These are phyloP conservation scores for Phoenix roebelenii DNA, from an alignment of 176 grass and related monocot species.

Conservation along the genomic window DNA sequence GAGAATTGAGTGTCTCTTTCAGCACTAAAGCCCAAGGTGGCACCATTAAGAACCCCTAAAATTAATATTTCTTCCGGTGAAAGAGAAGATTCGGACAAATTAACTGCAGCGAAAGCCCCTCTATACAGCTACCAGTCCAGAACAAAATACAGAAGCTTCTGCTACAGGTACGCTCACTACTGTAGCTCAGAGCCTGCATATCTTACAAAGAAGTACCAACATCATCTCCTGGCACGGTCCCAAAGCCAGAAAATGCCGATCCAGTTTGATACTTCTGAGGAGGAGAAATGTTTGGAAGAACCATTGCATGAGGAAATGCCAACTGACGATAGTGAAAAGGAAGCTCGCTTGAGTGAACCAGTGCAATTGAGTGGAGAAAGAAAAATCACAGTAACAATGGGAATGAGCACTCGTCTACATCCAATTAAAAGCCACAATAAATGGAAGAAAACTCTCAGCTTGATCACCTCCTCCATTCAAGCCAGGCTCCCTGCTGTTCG, in stretches of 20 bases:
- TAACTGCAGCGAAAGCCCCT: conserved; percentile 17
- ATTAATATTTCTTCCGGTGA: conserved; percentile 28
- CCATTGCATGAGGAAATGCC: conserved; percentile 30
- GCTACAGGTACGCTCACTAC: conserved; percentile 30
- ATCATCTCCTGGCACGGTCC: conserved; percentile 64
- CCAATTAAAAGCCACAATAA: conserved; percentile 36
- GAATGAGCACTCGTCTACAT: conserved; percentile 28
- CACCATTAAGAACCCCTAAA: conserved; percentile 19
- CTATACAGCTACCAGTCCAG: conserved; percentile 14
- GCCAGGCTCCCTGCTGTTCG: conserved; percentile 54
- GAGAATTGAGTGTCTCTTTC: conserved; percentile 14
- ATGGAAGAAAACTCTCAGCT: conserved; percentile 89
- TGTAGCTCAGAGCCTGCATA: conserved; percentile 52
- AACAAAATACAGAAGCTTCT: conserved; percentile 20
- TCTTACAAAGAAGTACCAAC: conserved; percentile 97
- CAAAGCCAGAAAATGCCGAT: conserved; percentile 45
- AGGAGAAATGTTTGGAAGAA: conserved; percentile 41
- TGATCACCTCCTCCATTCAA: conserved; percentile 79
- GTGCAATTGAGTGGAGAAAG: conserved; percentile 18
- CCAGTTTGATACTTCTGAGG: conserved; percentile 26
- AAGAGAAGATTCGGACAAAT: conserved; percentile 27
- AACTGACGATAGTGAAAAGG: conserved; percentile 34
- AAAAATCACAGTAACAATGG: conserved; percentile 43
- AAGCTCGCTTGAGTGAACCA: conserved; percentile 29
- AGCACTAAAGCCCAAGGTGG: conserved; percentile 25